phyloP scores from a whole-genome alignment of 306 rosid species.

The Cicer bijugum region DNA sequence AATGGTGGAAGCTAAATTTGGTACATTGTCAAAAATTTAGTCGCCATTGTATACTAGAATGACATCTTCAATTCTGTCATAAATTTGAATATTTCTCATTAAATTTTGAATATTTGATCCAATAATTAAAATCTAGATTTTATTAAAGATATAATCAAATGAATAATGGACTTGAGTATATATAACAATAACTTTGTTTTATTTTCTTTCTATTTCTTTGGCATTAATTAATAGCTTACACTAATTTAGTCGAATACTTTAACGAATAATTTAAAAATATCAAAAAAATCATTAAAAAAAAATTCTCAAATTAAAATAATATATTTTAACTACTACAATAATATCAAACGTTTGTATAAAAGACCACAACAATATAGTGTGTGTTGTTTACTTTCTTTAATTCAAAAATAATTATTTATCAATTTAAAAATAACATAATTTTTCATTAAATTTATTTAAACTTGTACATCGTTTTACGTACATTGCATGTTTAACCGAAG shows the following conservation, averaged over 20 bases:
- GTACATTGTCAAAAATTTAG: no score
- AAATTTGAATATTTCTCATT: no score
- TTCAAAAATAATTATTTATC: neutral
- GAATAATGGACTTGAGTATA: no score
- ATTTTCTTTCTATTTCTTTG: neutral
- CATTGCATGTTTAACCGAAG: neutral
- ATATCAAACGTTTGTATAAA: slow-evolving; percentile 43
- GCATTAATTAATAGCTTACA: neutral
- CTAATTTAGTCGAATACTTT: neutral
- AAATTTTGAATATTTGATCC: neutral
- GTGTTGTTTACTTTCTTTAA: neutral
- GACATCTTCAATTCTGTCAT: rapidly evolving
- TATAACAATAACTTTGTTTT: neutral
- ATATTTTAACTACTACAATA: slow-evolving; percentile 53
- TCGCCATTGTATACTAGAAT: no score
- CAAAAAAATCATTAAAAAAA: slow-evolving; percentile 35
- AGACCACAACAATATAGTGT: slow-evolving; percentile 33
- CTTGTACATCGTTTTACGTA: neutral
- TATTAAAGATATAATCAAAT: neutral
- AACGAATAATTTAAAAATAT: slow-evolving; percentile 43
- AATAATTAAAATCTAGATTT: neutral
- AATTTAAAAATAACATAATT: neutral
- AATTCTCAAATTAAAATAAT: slow-evolving; percentile 43
- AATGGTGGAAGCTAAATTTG: no score
- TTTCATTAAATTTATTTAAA: neutral